Evolutionary conservation across 495 filamentous ascomycete genomes (phyloP), one percentile per base, ranked within the genome.

Genomic region (Hyaloscypha finlandica): DNA sequence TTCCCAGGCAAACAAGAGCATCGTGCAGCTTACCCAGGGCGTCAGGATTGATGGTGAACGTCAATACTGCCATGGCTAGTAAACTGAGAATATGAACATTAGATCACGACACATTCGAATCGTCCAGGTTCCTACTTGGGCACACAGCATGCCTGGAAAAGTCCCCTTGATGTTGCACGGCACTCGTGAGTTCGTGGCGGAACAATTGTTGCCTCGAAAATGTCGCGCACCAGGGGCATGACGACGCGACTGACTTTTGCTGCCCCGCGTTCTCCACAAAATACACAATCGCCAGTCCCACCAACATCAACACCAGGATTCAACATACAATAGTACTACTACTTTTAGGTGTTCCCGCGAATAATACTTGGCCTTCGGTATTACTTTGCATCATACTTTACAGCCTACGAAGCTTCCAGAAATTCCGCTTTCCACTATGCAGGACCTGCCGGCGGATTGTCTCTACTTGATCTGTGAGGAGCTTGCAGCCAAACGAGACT

Each of bases 1-100:
- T 98, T 57, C 88, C 84, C 32, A 99, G 85, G 76, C 95, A 97
- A 59, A 86, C 78, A n/a, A 99, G 83, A 11, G 86, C 83, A 76
- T 97, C 92, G 72, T 97, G 92, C 20, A 99, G 77, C 63, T 84
- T 85, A 32, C 85, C 80, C 25, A 94, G 82, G 9, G 90, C 90
- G 60, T 90, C 85, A 37, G 93, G 92, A 55, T 81, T 86, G 42
- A 99, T 80, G 0, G 92, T 91, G 70, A 97, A 93, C 56, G 85
- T 87, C 25, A 97, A 77, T n/a, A 86, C 81, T 8, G 89, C 81
- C 91, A 92, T 94, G 20, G 16, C 59, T 16, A 29, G 8, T 55
- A 19, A 4, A 48, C 42, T 16, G 16, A 16, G 42, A 48, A 12
- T 48, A 11, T 48, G 42, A 19, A 48, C 16, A 48, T 48, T 12